A percentile compares a stretch with the other conserved stretches of the same genome.
Conservation (phyloP, 1,284 basidiomycete species). For the Fistulina hepatica region DNA sequence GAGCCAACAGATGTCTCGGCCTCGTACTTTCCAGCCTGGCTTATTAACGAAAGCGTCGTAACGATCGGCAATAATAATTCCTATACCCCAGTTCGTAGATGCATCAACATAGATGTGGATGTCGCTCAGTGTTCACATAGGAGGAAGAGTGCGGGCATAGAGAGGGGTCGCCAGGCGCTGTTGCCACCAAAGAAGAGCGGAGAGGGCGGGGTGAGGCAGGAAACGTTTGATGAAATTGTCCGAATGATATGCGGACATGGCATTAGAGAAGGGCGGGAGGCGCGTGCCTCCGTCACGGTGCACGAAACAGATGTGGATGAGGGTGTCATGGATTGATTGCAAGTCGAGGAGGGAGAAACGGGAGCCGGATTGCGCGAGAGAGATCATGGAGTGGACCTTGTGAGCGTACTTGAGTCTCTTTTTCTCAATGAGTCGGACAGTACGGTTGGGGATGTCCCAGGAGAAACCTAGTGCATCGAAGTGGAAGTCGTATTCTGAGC, state of each 20-base stretch:
- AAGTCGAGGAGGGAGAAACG: not conserved
- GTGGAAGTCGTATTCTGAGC: slow-evolving; percentile 3
- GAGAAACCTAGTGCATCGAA: slow-evolving; percentile 14
- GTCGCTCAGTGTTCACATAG: slow-evolving; percentile 8
- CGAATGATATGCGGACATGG: slow-evolving; percentile 10
- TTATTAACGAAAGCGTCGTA: slow-evolving; percentile 9
- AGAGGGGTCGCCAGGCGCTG: slow-evolving; percentile 3
- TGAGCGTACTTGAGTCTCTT: slow-evolving; percentile 16
- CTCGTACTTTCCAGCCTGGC: too few relatives aligned
- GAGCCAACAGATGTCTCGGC: slow-evolving; percentile 22
- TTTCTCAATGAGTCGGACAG: slow-evolving; percentile 11
- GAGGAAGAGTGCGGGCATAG: slow-evolving; percentile 5
- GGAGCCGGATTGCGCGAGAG: not conserved
- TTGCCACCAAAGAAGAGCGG: slow-evolving; percentile 21
- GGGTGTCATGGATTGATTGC: slow-evolving; percentile 13
- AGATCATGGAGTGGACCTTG: slow-evolving; percentile 7
- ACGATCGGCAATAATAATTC: slow-evolving; percentile 15
- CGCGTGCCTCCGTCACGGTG: slow-evolving; percentile 7
- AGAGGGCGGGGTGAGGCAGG: slow-evolving; percentile 6
- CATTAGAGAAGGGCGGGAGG: slow-evolving; percentile 10
- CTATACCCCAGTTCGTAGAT: slow-evolving; percentile 23
- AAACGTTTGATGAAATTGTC: not conserved
- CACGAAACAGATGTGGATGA: slow-evolving; percentile 14
- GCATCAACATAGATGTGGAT: slow-evolving; percentile 17
- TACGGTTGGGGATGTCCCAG: slow-evolving; percentile 12